Conservation (phyloP, 2,329 filamentous ascomycete genomes). For the Cytospora chrysosperma region DNA sequence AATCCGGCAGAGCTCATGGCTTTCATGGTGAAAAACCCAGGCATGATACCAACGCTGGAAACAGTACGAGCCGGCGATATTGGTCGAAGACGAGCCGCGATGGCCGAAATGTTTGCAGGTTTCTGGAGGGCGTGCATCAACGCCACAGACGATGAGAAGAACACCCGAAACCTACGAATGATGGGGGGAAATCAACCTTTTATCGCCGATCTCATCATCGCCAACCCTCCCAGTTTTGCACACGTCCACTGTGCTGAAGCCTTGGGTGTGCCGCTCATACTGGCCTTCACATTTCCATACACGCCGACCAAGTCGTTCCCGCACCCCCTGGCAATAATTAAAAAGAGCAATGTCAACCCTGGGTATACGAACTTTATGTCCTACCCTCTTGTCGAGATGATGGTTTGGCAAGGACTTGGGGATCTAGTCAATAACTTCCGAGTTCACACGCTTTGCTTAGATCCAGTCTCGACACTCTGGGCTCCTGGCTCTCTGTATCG, state of each 20-base stretch:
- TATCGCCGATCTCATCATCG: slow-evolving; percentile 77
- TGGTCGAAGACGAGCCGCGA: slow-evolving; percentile 61
- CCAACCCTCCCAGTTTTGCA: slow-evolving; percentile 76
- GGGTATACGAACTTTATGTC: slow-evolving; percentile 78
- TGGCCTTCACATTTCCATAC: slow-evolving; percentile 90
- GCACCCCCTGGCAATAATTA: slow-evolving; percentile 75
- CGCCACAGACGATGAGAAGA: slow-evolving; percentile 66
- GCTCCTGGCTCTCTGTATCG: slow-evolving; percentile 72
- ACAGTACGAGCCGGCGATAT: slow-evolving; percentile 74
- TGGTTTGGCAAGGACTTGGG: slow-evolving; percentile 87
- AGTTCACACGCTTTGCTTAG: slow-evolving; percentile 65
- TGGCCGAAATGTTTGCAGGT: slow-evolving; percentile 81
- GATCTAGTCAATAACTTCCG: slow-evolving; percentile 77
- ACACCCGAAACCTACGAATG: slow-evolving; percentile 61
- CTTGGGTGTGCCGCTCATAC: slow-evolving; percentile 71
- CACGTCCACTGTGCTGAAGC: slow-evolving; percentile 79
- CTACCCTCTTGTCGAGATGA: slow-evolving; percentile 78
- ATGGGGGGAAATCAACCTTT: slow-evolving; percentile 62
- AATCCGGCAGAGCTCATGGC: slow-evolving; percentile 81
- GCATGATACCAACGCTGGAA: slow-evolving; percentile 71
- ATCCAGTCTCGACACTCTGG: slow-evolving; percentile 75
- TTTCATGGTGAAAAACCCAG: slow-evolving; percentile 85
- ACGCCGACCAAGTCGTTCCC: slow-evolving; percentile 74
- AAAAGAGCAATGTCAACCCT: slow-evolving; percentile 67
- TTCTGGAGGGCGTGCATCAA: slow-evolving; percentile 80